Conservation (phyloP, 2,329 filamentous ascomycete species). For the Nemania sp. region DNA sequence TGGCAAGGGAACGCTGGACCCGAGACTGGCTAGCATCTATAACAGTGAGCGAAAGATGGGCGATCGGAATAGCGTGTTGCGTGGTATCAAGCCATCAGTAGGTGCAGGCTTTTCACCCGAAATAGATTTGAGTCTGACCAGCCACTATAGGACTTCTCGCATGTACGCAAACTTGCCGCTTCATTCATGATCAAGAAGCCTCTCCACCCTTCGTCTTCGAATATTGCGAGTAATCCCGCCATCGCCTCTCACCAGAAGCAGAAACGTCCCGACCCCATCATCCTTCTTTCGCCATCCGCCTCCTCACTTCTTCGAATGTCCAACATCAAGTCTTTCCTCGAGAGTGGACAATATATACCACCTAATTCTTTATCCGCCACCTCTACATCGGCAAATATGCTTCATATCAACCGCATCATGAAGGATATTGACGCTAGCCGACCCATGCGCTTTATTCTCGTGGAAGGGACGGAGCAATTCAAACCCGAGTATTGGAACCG, state of each 20-base stretch:
- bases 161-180: conserved; percentile 83
- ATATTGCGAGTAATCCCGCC: conserved; percentile 47
- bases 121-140: not conserved
- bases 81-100: conserved; percentile 88
- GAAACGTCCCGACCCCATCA: conserved; percentile 76
- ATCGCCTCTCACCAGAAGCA: conserved; percentile 60
- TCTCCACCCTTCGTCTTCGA: conserved; percentile 42
- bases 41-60: conserved; percentile 89
- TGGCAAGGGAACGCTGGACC: conserved; percentile 72
- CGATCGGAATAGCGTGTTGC: conserved; percentile 84
- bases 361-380: conserved; percentile 66
- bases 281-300: conserved; percentile 92
- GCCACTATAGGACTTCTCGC: conserved; percentile 79
- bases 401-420: conserved; percentile 80
- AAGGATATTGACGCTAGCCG: conserved; percentile 70
- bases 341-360: conserved; percentile 78
- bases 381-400: conserved; percentile 71
- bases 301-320: conserved; percentile 93
- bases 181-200: conserved; percentile 71
- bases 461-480: conserved; percentile 91
- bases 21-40: conserved; percentile 84
- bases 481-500: conserved; percentile 97
- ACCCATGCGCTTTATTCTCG: conserved; percentile 89
- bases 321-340: conserved; percentile 93
- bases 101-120: conserved; percentile 35